phyloP scores from a whole-genome alignment of 73 alveolate species.

The Paramecium tetraurelia region DNA sequence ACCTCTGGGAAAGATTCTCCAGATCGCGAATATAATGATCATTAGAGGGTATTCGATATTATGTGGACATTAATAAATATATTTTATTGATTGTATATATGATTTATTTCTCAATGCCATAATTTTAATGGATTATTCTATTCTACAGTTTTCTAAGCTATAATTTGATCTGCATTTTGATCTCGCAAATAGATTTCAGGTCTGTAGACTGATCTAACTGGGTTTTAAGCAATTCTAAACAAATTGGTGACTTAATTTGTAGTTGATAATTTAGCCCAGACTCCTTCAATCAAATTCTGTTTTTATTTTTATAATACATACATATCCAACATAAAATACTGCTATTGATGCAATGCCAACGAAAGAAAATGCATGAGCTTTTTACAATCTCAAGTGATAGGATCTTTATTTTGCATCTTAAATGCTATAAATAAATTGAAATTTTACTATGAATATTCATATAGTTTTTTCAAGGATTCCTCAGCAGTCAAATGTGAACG shows the following conservation, averaged over 20 bases:
- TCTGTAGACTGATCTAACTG: neutral
- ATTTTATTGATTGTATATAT: neutral
- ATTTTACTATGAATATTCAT: neutral
- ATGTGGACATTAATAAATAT: neutral
- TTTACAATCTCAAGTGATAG: neutral
- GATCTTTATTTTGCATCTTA: neutral
- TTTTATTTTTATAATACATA: neutral
- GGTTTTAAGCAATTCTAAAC: neutral
- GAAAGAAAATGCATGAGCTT: neutral
- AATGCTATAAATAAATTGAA: neutral
- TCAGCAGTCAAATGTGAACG: neutral
- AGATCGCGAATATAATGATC: neutral
- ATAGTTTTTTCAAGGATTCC: neutral
- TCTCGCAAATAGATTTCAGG: slow-evolving; percentile 13
- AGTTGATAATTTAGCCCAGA: slow-evolving; percentile 2
- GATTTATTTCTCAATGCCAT: slow-evolving; percentile 8
- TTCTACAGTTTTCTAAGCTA: neutral
- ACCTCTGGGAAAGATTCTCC: neutral
- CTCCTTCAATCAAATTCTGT: neutral
- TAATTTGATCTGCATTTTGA: neutral
- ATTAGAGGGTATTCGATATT: neutral
- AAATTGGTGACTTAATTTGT: neutral
- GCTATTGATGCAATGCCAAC: neutral
- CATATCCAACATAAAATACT: slow-evolving; percentile 19
- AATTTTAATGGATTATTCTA: neutral